Conservation (phyloP, 768 basidiomycete species). For the Crepidotus variabilis region DNA sequence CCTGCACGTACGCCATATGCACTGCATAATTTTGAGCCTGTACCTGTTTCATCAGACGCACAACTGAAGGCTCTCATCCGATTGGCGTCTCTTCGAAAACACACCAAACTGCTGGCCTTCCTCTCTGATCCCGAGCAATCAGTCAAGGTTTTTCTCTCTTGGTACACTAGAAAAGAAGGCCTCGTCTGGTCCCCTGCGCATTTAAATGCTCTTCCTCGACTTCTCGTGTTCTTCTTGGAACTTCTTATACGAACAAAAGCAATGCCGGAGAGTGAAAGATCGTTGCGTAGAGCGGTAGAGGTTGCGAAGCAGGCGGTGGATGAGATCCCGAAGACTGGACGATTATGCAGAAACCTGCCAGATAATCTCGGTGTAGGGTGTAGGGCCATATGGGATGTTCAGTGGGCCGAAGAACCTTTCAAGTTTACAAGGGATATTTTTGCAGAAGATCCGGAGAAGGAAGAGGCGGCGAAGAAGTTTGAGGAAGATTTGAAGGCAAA, state of each 20-base stretch:
- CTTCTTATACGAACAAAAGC: constrained; percentile 56
- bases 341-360: constrained; percentile 33
- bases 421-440: neutral
- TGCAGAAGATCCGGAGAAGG: constrained; percentile 1
- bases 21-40: constrained; percentile 27
- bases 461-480: constrained; percentile 23
- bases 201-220: constrained; percentile 46
- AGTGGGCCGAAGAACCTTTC: constrained; percentile 15
- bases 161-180: constrained; percentile 61
- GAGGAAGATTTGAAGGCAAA: constrained; percentile 35
- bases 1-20: constrained; percentile 35
- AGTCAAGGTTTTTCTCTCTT: constrained; percentile 62
- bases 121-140: constrained; percentile 52
- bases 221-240: constrained; percentile 56
- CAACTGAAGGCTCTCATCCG: constrained; percentile 34
- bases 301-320: constrained; percentile 33
- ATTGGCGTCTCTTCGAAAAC: constrained; percentile 32
- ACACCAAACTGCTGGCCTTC: constrained; percentile 47
- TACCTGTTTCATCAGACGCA: constrained; percentile 30
- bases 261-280: constrained; percentile 47
- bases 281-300: constrained; percentile 40
- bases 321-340: constrained; percentile 36
- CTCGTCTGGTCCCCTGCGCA: constrained; percentile 49
- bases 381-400: constrained; percentile 12
- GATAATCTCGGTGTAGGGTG: constrained; percentile 25